A percentile compares a stretch with the other conserved stretches of the same genome.
Conservation (phyloP, 257 asterid genomes). For the Forsythia suspensa region DNA sequence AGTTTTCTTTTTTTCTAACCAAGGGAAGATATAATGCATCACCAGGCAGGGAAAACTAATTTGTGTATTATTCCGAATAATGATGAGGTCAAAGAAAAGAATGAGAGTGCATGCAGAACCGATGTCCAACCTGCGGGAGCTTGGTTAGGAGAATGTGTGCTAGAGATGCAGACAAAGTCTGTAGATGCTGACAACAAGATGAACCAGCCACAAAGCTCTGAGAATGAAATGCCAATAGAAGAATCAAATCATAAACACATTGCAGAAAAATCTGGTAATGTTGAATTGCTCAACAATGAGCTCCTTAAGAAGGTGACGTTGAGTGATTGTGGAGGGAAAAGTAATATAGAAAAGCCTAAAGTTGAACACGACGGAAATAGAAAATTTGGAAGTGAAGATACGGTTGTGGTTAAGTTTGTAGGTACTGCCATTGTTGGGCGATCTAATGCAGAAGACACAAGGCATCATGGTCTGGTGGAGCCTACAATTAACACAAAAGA, state of each 20-base stretch:
- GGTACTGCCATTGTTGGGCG: constrained; percentile 73
- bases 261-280: constrained; percentile 20
- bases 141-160: constrained; percentile 18
- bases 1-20: constrained; percentile 27
- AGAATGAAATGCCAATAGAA: constrained; percentile 24
- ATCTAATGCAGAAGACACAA: constrained; percentile 71
- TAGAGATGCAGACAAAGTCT: constrained; percentile 20
- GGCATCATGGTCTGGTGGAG: constrained; percentile 93
- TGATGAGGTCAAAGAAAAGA: constrained; percentile 26
- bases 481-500: constrained; percentile 85
- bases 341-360: constrained; percentile 19
- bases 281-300: constrained; percentile 27
- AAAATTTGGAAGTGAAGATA: constrained; percentile 43
- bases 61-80: constrained; percentile 20
- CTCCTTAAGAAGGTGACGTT: constrained; percentile 17
- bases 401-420: constrained; percentile 60
- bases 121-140: constrained; percentile 17
- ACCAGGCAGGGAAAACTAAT: constrained; percentile 38
- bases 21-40: constrained; percentile 37
- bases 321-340: constrained; percentile 20
- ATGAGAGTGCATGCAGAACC: constrained; percentile 26
- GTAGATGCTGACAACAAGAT: constrained; percentile 29
- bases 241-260: constrained; percentile 17
- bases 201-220: constrained; percentile 25
- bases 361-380: constrained; percentile 28